These are phyloP conservation scores for Ulota crispa DNA, from an alignment of 225 moss, liverwort and hornwort genomes.

Conservation along the genomic window DNA sequence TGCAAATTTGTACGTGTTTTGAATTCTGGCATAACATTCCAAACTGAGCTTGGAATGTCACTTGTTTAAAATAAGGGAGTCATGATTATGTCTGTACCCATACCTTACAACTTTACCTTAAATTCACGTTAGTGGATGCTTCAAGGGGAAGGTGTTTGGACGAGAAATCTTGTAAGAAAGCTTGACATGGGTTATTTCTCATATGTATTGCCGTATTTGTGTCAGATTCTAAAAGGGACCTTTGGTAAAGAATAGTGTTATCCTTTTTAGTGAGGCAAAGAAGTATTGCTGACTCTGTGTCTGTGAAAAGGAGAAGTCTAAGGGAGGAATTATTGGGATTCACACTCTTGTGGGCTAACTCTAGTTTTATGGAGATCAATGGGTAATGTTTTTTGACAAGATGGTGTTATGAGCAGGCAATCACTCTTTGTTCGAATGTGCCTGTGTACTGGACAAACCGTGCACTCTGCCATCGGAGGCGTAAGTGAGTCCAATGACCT, in stretches of 20 bases:
- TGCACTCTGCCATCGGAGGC: slow-evolving; percentile 45
- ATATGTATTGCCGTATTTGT: neutral
- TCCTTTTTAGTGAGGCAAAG: neutral
- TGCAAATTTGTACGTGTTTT: neutral
- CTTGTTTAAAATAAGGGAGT: neutral
- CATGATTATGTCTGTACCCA: neutral
- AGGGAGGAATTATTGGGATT: neutral
- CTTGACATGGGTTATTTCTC: neutral
- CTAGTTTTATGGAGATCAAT: neutral
- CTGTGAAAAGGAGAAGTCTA: neutral
- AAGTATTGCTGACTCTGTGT: neutral
- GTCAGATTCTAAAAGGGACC: neutral
- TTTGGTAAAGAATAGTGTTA: neutral
- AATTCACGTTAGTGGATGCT: neutral
- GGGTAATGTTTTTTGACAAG: slow-evolving; percentile 1
- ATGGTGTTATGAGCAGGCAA: slow-evolving; percentile 38
- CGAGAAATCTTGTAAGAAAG: neutral
- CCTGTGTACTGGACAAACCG: slow-evolving; percentile 52
- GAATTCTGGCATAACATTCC: neutral
- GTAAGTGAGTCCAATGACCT: slow-evolving; percentile 32
- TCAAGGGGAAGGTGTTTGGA: neutral
- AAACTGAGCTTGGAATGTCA: neutral
- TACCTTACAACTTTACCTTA: neutral
- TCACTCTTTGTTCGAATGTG: slow-evolving; percentile 43
- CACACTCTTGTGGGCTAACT: neutral